Evolutionary conservation across 306 rosid species (phyloP).

Genomic region (Lotus japonicus): DNA sequence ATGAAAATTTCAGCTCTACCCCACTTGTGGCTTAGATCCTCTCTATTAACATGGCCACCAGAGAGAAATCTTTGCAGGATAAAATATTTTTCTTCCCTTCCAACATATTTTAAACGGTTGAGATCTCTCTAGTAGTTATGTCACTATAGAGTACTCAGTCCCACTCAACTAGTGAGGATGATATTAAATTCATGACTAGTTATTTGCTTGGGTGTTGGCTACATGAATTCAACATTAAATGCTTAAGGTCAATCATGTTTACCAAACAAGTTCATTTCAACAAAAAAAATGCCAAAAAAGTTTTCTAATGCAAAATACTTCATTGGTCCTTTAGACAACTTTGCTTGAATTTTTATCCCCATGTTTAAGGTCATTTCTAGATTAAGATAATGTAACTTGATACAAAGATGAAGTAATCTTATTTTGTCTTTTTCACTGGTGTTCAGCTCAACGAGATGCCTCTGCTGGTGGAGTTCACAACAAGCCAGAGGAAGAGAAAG

Average conservation of each 20-base stretch:
- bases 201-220: background rate
- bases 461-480: constrained; percentile 53
- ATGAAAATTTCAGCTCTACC: too few species aligned
- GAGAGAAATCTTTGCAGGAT: too few species aligned
- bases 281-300: too few species aligned
- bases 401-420: background rate
- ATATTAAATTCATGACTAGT: background rate
- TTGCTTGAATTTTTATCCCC: background rate
- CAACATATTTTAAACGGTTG: too few species aligned
- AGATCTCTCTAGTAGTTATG: too few species aligned
- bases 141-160: too few species aligned
- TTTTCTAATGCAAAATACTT: background rate
- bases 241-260: constrained; percentile 21
- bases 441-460: constrained; percentile 84
- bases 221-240: constrained; percentile 13
- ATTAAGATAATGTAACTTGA: background rate
- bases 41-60: too few species aligned
- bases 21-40: too few species aligned
- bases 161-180: background rate
- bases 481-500: constrained; percentile 61
- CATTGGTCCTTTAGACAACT: background rate
- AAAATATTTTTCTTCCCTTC: too few species aligned
- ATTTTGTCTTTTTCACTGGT: constrained; percentile 5
- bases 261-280: constrained; percentile 31
- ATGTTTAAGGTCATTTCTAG: background rate